Evolutionary conservation across 805 yeast genomes (phyloP), one percentile per base, ranked within the genome.

Genomic region (Sugiyamaella mastotermitis): DNA sequence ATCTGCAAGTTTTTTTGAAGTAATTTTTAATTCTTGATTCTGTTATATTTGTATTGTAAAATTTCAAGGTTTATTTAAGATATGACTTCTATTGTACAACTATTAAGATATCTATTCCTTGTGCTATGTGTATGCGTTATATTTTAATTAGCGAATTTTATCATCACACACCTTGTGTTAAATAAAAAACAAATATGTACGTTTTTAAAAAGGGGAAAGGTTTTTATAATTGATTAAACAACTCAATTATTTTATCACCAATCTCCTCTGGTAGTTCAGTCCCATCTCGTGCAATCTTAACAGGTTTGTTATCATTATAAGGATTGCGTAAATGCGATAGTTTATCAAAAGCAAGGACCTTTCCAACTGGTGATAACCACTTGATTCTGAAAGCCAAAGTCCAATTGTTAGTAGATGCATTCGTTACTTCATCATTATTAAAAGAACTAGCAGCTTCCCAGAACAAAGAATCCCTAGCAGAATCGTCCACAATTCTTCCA

Each of bases 231-330:
- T 23, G 24, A n/a, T 40, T 5, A 35, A 64, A 64, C 46, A 64
- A 44, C 3, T 42, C 41, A 27, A 55, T 37, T 27, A 64, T 48
- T 32, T 45, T 38, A 8, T 42, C 33, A 5, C 66, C 69, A 4
- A 60, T 56, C 1, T 28, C 33, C 2, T 66, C 62, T 35, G 11
- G 10, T 11, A 36, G 20, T 27, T 66, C 69, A 1, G 69, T 65
- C 4, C 69, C 69, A 32, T 64, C 70, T 19, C 69, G 52, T 2
- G 69, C 69, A 15, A 65, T 55, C 39, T 64, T 64, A 31, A 65
- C 58, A n/a, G 63, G 65, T 36, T 60, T 56, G 46, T 61, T 56
- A 23, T 51, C 50, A 42, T 65, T 65, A 40, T 57, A 50, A 2
- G 62, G 49, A 46, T 65, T 64, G 15, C 52, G 54, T 20, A 65